Base-by-base conservation (phyloP, 2,329 filamentous ascomycete species). In the Botryotinia calthae region DNA sequence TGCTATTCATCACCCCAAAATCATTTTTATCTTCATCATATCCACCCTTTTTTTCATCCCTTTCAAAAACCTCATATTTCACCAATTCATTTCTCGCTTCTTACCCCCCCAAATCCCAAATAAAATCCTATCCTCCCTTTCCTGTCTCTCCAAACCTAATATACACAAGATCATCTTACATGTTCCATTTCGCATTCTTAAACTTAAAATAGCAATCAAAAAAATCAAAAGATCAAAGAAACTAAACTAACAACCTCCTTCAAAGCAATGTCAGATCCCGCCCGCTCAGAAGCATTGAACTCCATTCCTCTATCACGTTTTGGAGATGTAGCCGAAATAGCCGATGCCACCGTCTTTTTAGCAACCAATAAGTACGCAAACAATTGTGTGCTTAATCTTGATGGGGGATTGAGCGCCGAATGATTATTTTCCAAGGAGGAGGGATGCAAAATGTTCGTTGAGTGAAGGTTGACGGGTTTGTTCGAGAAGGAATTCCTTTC, bases 361-460 rank as follows among this genome's bases (percentile, higher is more conserved):
- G 91, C 89, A 44, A 86, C 86, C 64, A 97, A 96, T 81, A 84
- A 88, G 75, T 97, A 95, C 82, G 92, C 93, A 72, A 95, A 95
- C 81, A 97, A 97, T 76, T 96, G 93, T 81, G 86, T 95, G 68
- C 85, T 97, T 69, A 96, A 95, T 81, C 85, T 97, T 42, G 94
- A 97, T 82, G 94, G 94, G 25, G 94, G 94, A 1, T 81, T 97
- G 76, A 94, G 92, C 81, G 92, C 92, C 68, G 77, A 83, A 69
- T 92, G 80, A 86, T 70, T 25, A 34, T 54, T 14, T 31, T 54
- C 51, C n/a, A 18, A 20, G 18, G 22, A 8, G 20, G 18, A 44
- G 37, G 8, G 56, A 56, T 56, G 31, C 14, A 68, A 56, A 56
- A 22, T 12, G 25, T 56, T 25, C 18, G 22, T 9, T 44, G 6